Percentiles rank a stretch among this genome's conserved stretches.
Conservation (phyloP, 1,139 yeast species). For the Kazachstania sp. region DNA sequence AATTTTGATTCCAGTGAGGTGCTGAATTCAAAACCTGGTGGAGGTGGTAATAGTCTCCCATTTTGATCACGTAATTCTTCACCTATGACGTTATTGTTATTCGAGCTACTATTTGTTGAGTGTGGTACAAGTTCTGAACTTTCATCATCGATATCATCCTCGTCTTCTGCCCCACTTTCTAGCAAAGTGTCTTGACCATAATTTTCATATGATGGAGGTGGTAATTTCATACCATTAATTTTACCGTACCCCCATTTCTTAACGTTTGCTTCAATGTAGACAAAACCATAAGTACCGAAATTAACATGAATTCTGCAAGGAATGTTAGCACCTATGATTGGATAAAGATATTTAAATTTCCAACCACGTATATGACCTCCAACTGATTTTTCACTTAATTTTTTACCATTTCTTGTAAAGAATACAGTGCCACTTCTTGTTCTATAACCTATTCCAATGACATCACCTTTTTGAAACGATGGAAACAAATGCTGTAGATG, state of each 20-base stretch:
- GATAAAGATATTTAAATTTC: constrained; percentile 71
- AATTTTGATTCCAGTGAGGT: constrained; percentile 19
- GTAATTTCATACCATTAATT: constrained; percentile 57
- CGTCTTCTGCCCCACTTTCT: constrained; percentile 31
- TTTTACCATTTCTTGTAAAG: constrained; percentile 63
- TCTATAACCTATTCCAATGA: constrained; percentile 59
- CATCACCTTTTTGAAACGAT: constrained; percentile 62
- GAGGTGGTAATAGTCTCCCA: constrained; percentile 30
- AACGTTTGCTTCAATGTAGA: constrained; percentile 85
- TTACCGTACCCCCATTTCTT: constrained; percentile 88
- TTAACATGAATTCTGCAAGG: constrained; percentile 72
- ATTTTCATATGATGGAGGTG: constrained; percentile 62
- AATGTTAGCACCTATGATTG: constrained; percentile 79
- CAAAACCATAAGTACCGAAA: constrained; percentile 86
- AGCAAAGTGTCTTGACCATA: constrained; percentile 36
- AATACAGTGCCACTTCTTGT: constrained; percentile 54
- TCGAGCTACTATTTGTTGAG: constrained; percentile 7
- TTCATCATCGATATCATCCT: constrained; percentile 24
- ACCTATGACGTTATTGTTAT: constrained; percentile 9
- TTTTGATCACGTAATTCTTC: constrained; percentile 11
- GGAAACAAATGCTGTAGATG: constrained; percentile 55
- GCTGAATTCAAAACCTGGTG: constrained; percentile 31
- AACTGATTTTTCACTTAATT: constrained; percentile 52
- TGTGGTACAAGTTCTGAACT: not conserved
- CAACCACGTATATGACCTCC: constrained; percentile 77